These are phyloP conservation scores for Aspergillus ruber DNA, from an alignment of 2,329 filamentous ascomycete genomes.

Conservation along the genomic window DNA sequence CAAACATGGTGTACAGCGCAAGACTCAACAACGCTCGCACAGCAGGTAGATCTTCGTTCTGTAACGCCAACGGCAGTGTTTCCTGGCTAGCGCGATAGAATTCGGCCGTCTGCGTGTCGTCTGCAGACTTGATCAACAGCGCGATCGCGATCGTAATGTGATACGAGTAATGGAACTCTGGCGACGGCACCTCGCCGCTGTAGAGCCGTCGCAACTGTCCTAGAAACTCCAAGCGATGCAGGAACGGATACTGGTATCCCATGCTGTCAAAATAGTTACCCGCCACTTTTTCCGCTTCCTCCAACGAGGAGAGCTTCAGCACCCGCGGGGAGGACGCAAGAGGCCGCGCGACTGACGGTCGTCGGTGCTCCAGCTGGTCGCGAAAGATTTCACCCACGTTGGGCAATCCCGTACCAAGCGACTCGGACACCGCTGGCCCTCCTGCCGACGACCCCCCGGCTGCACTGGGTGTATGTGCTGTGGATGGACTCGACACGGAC, in stretches of 20 bases:
- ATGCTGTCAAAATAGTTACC: slow-evolving; percentile 33
- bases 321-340: slow-evolving; percentile 24
- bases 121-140: slow-evolving; percentile 28
- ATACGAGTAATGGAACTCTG: slow-evolving; percentile 30
- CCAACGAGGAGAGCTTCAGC: slow-evolving; percentile 27
- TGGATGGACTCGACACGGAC: slow-evolving; percentile 7
- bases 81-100: slow-evolving; percentile 32
- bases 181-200: slow-evolving; percentile 24
- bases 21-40: slow-evolving; percentile 31
- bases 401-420: slow-evolving; percentile 26
- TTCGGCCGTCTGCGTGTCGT: slow-evolving; percentile 24
- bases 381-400: slow-evolving; percentile 37
- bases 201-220: slow-evolving; percentile 29
- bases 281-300: slow-evolving; percentile 28
- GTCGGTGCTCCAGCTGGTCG: slow-evolving; percentile 33
- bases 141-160: slow-evolving; percentile 33
- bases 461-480: slow-evolving; percentile 1
- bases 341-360: slow-evolving; percentile 28
- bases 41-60: slow-evolving; percentile 33
- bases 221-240: slow-evolving; percentile 30
- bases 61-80: slow-evolving; percentile 27
- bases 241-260: slow-evolving; percentile 34
- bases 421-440: slow-evolving; percentile 12
- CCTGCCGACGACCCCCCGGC: slow-evolving; percentile 11
- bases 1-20: slow-evolving; percentile 33